A percentile compares a stretch with the other conserved stretches of the same genome.
These are phyloP conservation scores for Cinnamomum chago DNA, from an alignment of 164 flowering plant genomes.

Conservation along the genomic window DNA sequence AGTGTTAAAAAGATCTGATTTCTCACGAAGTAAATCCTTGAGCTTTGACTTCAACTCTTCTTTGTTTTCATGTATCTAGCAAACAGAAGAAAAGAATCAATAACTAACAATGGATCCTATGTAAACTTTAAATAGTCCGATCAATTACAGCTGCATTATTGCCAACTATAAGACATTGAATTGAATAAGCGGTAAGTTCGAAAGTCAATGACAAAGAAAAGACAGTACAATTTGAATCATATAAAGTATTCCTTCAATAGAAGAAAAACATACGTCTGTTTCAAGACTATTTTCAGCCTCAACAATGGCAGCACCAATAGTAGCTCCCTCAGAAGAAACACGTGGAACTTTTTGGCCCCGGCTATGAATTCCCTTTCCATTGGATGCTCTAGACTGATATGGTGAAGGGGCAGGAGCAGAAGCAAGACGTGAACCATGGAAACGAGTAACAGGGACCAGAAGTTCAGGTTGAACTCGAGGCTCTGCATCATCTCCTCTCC, in stretches of 20 bases:
- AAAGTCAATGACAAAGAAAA: background rate
- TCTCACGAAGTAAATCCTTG: constrained; percentile 72
- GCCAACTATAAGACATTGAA: constrained; percentile 15
- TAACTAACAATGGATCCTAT: background rate
- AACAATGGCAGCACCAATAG: constrained; percentile 94
- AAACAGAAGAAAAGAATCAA: constrained; percentile 5
- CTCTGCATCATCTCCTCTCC: constrained; percentile 78
- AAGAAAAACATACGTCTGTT: constrained; percentile 54
- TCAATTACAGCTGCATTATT: background rate
- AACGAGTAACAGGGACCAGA: constrained; percentile 67
- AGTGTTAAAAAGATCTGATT: constrained; percentile 68
- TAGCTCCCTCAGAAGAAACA: constrained; percentile 45
- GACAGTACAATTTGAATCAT: constrained; percentile 14
- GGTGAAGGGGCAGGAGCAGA: constrained; percentile 73
- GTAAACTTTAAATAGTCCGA: background rate
- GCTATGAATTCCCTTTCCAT: constrained; percentile 23
- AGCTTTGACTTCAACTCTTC: constrained; percentile 83
- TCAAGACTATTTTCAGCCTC: constrained; percentile 84
- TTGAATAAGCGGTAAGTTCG: constrained; percentile 8
- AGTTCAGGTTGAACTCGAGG: constrained; percentile 58
- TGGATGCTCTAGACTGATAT: constrained; percentile 31
- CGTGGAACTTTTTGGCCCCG: constrained; percentile 54
- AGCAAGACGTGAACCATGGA: constrained; percentile 84
- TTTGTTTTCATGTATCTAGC: constrained; percentile 60
- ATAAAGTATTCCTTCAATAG: constrained; percentile 21